Evolutionary conservation across 805 yeast species (phyloP).

Genomic region (Ogataea neopini): DNA sequence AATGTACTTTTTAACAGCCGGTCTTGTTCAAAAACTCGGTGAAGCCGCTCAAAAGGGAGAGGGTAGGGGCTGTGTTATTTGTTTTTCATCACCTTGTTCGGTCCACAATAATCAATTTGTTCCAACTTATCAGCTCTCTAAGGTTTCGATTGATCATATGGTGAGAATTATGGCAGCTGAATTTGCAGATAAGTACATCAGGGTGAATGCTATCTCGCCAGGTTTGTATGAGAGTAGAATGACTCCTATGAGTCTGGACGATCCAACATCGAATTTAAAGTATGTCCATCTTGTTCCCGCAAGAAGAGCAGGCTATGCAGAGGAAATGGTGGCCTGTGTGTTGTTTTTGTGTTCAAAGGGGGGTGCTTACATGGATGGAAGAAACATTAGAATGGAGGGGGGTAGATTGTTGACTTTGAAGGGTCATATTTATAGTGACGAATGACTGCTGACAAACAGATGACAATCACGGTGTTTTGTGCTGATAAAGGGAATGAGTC

Average conservation of each 20-base stretch:
- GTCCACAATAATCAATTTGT: constrained; percentile 28
- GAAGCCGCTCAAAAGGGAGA: constrained; percentile 26
- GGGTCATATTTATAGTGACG: constrained; percentile 28
- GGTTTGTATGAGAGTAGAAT: constrained; percentile 26
- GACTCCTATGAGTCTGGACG: constrained; percentile 25
- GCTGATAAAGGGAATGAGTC: no score
- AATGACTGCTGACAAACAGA: constrained; percentile 6
- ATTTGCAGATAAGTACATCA: constrained; percentile 27
- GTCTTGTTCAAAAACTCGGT: constrained; percentile 24
- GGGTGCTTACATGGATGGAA: constrained; percentile 28
- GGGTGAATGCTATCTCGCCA: constrained; percentile 29
- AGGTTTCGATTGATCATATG: constrained; percentile 27
- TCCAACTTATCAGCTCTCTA: constrained; percentile 26
- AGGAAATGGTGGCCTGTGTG: constrained; percentile 26
- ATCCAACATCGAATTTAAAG: constrained; percentile 24
- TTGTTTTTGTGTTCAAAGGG: constrained; percentile 25
- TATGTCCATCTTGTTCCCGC: constrained; percentile 25
- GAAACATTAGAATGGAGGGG: constrained; percentile 28
- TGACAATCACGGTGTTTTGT: no score
- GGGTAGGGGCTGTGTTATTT: constrained; percentile 25
- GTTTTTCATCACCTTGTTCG: constrained; percentile 27
- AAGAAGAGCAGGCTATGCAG: constrained; percentile 22
- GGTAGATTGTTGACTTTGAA: constrained; percentile 25
- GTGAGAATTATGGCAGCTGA: constrained; percentile 31
- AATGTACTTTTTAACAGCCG: constrained; percentile 27